These are phyloP conservation scores for Microbotryum saponariae DNA, from an alignment of 1,284 basidiomycete species.

Conservation along the genomic window DNA sequence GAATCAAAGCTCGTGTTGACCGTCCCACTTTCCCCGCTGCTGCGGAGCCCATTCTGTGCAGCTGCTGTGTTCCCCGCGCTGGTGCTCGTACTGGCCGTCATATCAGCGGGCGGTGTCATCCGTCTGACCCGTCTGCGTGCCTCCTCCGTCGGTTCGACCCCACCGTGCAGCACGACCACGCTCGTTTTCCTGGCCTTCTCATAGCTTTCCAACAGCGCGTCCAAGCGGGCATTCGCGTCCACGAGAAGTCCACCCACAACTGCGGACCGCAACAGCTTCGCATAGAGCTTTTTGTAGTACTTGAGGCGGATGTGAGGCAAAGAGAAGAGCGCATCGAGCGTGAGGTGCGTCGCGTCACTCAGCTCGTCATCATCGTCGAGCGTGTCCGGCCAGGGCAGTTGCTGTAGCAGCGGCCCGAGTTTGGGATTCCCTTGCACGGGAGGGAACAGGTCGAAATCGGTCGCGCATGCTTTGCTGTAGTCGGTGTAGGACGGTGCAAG, in stretches of 20 bases:
- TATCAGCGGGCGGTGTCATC: too few species aligned
- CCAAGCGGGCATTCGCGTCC: conserved; percentile 72
- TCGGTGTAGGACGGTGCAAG: conserved; percentile 75
- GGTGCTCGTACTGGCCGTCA: too few species aligned
- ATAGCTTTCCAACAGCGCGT: conserved; percentile 60
- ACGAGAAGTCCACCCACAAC: conserved; percentile 67
- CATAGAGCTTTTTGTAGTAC: conserved; percentile 90
- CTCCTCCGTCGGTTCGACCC: background rate
- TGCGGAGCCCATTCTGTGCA: background rate
- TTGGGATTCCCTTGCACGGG: conserved; percentile 67
- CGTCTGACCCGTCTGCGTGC: background rate
- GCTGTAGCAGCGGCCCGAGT: conserved; percentile 59
- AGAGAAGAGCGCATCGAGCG: conserved; percentile 32
- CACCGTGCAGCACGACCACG: background rate
- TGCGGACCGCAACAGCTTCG: conserved; percentile 74
- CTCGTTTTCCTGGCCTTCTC: conserved; percentile 45
- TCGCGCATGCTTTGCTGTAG: conserved; percentile 65
- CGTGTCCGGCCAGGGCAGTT: conserved; percentile 53
- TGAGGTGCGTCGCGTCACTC: background rate
- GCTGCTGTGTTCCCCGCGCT: background rate
- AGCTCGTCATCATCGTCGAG: conserved; percentile 41
- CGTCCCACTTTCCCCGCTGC: background rate
- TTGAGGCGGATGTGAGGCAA: conserved; percentile 68
- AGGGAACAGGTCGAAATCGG: conserved; percentile 75
- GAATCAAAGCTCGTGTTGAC: conserved; percentile 14